These are phyloP conservation scores for Gamsiella multidivaricata DNA, from an alignment of 192 early-diverging fungal species.

Conservation along the genomic window DNA sequence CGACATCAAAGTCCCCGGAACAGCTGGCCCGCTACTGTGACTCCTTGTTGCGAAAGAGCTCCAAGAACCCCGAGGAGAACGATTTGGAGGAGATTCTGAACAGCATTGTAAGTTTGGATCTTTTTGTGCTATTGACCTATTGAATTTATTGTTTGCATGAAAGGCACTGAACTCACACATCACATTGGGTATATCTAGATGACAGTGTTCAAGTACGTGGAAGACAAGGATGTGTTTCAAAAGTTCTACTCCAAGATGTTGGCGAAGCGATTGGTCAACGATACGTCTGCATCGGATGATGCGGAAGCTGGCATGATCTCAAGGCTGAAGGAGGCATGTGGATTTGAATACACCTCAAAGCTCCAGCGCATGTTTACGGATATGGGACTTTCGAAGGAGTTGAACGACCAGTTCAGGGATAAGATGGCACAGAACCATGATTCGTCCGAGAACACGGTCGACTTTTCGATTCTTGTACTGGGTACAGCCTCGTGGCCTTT, in stretches of 20 bases:
- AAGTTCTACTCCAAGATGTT: conserved; percentile 95
- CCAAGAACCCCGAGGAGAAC: conserved; percentile 77
- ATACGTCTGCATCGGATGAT: conserved; percentile 89
- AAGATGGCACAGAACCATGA: conserved; percentile 55
- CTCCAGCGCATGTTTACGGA: conserved; percentile 97
- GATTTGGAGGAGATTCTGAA: conserved; percentile 79
- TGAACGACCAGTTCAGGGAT: conserved; percentile 88
- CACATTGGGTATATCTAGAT: conserved; percentile 75
- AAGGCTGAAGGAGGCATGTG: conserved; percentile 91
- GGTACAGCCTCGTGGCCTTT: conserved; percentile 93
- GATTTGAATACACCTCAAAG: conserved; percentile 94
- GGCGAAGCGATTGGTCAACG: conserved; percentile 92
- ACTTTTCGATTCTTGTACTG: conserved; percentile 90
- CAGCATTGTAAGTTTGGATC: conserved; percentile 68
- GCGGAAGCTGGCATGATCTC: conserved; percentile 95
- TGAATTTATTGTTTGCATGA: too few species aligned
- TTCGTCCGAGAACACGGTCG: conserved; percentile 53
- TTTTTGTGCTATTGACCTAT: neutral
- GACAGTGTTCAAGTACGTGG: conserved; percentile 95
- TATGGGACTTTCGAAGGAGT: conserved; percentile 89
- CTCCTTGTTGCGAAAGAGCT: conserved; percentile 86
- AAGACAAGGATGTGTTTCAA: conserved; percentile 98
- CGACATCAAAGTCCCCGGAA: conserved; percentile 83
- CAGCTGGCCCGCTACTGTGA: conserved; percentile 93
- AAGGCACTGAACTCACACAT: too few species aligned